Evolutionary conservation across 2,329 filamentous ascomycete genomes (phyloP), one percentile per base, ranked within the genome.

Genomic region (Myriosclerotinia curreyana): DNA sequence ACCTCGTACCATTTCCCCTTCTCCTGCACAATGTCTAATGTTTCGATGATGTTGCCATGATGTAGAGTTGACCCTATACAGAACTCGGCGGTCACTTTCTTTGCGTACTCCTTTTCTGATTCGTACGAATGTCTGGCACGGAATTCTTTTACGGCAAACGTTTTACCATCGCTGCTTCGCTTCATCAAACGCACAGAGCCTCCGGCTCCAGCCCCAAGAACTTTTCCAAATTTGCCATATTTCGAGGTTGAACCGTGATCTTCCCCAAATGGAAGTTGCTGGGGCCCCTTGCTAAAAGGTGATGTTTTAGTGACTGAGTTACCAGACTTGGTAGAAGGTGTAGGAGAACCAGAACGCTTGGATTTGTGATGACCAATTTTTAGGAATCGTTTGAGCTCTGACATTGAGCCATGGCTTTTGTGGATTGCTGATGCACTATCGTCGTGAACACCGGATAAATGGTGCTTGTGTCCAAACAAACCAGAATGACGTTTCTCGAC

Each of bases 141-240:
- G 78, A 99, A 99, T 74, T 99, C 94, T 77, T 99, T 99, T 61
- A 98, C 95, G 1, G 95, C 95, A 76, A 99, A 99, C 0, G 96
- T 95, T 8, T 91, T 92, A 34, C 90, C 90, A 74, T 99, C 95
- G 68, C 91, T 93, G 73, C 88, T 94, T 66, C 95, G 86, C 79
- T 95, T 97, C 88, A 99, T 92, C 59, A 99, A 79, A 69, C 94
- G 86, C 20, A 99, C 95, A 0, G 94, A 98, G 34, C 95, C 95
- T 59, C 95, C 95, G 36, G 95, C 95, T 34, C 95, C 95, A 36
- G 94, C 94, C 6, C 95, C 95, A 15, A 99, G 82, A 0, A 98
- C 91, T 74, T 91, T 95, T 64, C 94, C 95, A 69, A 99, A 89
- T 74, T 97, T 98, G 53, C 95, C 95, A 75, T 98, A 99, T 73